These are phyloP conservation scores for Suillus alpinus DNA, from an alignment of 768 basidiomycete genomes.

Conservation along the genomic window DNA sequence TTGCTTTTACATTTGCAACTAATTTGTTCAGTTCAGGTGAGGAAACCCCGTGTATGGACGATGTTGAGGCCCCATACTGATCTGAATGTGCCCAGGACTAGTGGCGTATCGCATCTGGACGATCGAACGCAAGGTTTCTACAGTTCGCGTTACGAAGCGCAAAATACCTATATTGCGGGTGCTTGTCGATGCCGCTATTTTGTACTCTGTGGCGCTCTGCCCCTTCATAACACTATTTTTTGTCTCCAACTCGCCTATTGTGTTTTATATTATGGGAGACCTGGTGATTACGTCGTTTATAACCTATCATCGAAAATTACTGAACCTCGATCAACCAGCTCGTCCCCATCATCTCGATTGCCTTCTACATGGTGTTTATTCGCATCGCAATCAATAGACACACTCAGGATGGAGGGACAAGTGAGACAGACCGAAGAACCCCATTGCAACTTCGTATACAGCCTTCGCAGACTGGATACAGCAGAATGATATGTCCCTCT, in stretches of 20 bases:
- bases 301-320: background rate
- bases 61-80: background rate
- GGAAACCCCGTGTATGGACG: conserved; percentile 2
- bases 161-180: conserved; percentile 22
- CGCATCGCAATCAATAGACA: conserved; percentile 26
- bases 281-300: conserved; percentile 24
- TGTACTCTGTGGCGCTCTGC: conserved; percentile 35
- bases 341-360: conserved; percentile 39
- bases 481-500: background rate
- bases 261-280: conserved; percentile 34
- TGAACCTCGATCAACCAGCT: conserved; percentile 19
- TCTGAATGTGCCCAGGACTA: conserved; percentile 17
- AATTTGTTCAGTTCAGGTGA: conserved; percentile 32
- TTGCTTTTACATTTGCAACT: conserved; percentile 28
- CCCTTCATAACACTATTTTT: conserved; percentile 30
- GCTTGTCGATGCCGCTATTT: conserved; percentile 35
- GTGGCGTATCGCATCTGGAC: conserved; percentile 31
- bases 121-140: conserved; percentile 18
- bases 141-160: background rate
- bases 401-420: background rate
- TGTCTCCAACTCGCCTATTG: conserved; percentile 23
- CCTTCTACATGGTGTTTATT: conserved; percentile 42
- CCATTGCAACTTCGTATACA: background rate
- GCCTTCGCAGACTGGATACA: background rate
- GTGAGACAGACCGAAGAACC: background rate